These are phyloP conservation scores for Beauveria sp. DNA, from an alignment of 2,329 filamentous ascomycete species.

Conservation along the genomic window DNA sequence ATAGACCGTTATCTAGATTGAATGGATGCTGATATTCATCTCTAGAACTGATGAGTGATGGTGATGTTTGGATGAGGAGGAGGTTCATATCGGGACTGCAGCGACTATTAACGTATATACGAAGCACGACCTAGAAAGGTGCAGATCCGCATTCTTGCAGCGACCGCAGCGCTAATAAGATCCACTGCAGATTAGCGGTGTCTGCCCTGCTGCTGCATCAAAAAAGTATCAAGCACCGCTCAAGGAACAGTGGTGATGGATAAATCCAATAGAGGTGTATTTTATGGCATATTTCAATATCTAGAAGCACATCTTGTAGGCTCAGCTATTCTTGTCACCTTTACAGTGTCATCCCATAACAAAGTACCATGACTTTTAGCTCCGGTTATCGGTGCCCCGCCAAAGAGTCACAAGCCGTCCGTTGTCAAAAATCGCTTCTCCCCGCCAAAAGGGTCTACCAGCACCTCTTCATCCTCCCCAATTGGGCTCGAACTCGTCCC, in stretches of 20 bases:
- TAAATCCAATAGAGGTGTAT: too few relatives aligned
- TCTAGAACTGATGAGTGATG: background rate
- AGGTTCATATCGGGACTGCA: too few relatives aligned
- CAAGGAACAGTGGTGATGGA: too few relatives aligned
- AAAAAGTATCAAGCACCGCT: too few relatives aligned
- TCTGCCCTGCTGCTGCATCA: too few relatives aligned
- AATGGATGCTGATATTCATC: background rate
- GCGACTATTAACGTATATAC: too few relatives aligned
- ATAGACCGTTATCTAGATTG: background rate
- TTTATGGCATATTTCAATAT: background rate
- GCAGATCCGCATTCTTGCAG: too few relatives aligned
- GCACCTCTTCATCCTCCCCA: background rate
- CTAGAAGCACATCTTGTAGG: background rate
- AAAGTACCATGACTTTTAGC: background rate
- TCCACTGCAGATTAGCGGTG: too few relatives aligned
- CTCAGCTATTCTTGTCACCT: background rate
- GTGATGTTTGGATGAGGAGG: background rate
- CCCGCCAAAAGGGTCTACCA: background rate
- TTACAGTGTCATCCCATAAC: background rate
- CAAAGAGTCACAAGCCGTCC: constrained; percentile 1
- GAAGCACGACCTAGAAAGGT: too few relatives aligned
- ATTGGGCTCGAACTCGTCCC: background rate
- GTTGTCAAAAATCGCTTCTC: background rate
- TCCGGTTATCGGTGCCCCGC: constrained; percentile 12
- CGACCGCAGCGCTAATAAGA: too few relatives aligned